phyloP scores from a whole-genome alignment of 257 asterid genomes.

The Forsythia suspensa region DNA sequence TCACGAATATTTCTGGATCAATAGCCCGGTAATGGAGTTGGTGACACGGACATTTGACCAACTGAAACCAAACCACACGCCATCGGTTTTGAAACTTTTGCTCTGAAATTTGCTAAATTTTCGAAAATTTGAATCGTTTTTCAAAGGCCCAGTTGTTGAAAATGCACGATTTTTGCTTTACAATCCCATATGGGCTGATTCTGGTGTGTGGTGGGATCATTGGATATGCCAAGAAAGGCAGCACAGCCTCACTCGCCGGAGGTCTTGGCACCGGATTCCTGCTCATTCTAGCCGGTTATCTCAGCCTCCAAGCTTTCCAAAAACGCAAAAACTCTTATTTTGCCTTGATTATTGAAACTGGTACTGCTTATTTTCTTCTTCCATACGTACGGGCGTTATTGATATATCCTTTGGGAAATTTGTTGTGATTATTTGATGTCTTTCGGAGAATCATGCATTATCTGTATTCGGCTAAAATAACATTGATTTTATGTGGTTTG shows the following conservation, averaged over 20 bases:
- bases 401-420: not conserved
- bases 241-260: conserved; percentile 82
- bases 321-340: conserved; percentile 78
- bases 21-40: not conserved
- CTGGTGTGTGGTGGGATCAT: conserved; percentile 76
- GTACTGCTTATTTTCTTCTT: conserved; percentile 37
- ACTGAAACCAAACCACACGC: not conserved
- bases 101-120: not conserved
- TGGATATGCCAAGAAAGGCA: conserved; percentile 77
- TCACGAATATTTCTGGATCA: not conserved
- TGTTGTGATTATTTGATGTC: conserved; percentile 1
- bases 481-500: not conserved
- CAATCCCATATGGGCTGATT: conserved; percentile 89
- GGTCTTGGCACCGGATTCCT: conserved; percentile 76
- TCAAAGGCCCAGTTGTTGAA: conserved; percentile 23
- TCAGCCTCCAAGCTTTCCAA: conserved; percentile 86
- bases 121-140: not conserved
- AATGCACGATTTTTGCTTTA: conserved; percentile 99
- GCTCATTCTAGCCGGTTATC: conserved; percentile 83
- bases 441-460: not conserved
- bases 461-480: not conserved
- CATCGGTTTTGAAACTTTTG: not conserved
- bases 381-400: not conserved
- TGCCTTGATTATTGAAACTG: conserved; percentile 73
- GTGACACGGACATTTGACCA: conserved; percentile 5